phyloP scores from a whole-genome alignment of 495 filamentous ascomycete species.

The Paragyromitra xinjiangensis region DNA sequence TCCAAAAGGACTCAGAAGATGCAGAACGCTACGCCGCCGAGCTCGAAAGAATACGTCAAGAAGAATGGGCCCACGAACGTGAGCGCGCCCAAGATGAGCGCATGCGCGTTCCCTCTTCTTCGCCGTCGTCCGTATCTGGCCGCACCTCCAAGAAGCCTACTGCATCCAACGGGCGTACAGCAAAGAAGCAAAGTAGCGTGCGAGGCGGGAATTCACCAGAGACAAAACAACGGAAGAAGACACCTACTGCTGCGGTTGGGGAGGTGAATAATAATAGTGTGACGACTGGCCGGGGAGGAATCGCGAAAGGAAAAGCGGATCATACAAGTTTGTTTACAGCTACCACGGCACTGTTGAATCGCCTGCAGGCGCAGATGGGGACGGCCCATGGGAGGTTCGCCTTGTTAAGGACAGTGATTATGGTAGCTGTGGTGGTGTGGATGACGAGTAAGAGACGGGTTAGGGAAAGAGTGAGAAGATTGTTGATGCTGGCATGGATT shows the following conservation, averaged over 20 bases:
- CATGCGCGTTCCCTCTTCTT: slow-evolving; percentile 24
- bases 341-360: slow-evolving; percentile 72
- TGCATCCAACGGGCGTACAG: slow-evolving; percentile 19
- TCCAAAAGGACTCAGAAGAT: slow-evolving; percentile 65
- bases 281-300: slow-evolving; percentile 12
- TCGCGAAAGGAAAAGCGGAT: slow-evolving; percentile 60
- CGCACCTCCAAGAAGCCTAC: slow-evolving; percentile 33
- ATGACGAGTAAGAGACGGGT: slow-evolving; percentile 78
- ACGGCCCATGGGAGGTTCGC: slow-evolving; percentile 48
- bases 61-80: slow-evolving; percentile 44
- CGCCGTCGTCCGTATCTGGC: slow-evolving; percentile 41
- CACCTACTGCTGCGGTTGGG: not conserved
- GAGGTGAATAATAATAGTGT: slow-evolving; percentile 1
- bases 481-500: slow-evolving; percentile 76
- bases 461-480: slow-evolving; percentile 74
- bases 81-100: slow-evolving; percentile 33
- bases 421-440: slow-evolving; percentile 80
- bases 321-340: slow-evolving; percentile 70
- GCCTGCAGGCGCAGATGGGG: slow-evolving; percentile 54
- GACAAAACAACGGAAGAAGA: slow-evolving; percentile 8
- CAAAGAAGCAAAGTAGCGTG: slow-evolving; percentile 30
- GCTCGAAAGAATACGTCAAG: slow-evolving; percentile 45
- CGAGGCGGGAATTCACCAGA: slow-evolving; percentile 12
- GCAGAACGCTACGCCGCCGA: slow-evolving; percentile 62
- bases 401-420: slow-evolving; percentile 77